A percentile compares a stretch with the other conserved stretches of the same genome.
Evolutionary conservation across 2,329 filamentous ascomycete genomes (phyloP).

Genomic region (Colletotrichum scovillei): DNA sequence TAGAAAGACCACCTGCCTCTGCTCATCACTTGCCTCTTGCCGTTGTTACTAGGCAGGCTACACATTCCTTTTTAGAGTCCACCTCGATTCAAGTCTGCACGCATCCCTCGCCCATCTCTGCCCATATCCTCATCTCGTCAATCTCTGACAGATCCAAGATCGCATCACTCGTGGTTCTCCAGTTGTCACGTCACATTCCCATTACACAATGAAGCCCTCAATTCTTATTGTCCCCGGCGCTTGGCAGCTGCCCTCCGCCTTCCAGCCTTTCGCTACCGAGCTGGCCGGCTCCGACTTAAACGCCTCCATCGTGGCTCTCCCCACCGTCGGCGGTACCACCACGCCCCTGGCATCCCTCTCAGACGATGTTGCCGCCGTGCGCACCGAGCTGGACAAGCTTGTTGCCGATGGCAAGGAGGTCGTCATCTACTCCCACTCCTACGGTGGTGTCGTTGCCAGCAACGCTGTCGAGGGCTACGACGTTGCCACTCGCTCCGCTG

Average conservation of each 20-base stretch:
- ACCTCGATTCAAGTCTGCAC: neutral
- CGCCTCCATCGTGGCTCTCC: conserved; percentile 44
- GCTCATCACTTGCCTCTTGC: neutral
- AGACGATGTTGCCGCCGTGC: conserved; percentile 48
- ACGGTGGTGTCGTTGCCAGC: conserved; percentile 52
- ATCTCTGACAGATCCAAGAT: conserved; percentile 20
- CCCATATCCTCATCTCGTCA: neutral
- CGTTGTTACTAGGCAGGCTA: conserved; percentile 1
- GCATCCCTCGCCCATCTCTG: neutral
- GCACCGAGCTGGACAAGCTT: conserved; percentile 42
- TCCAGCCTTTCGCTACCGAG: conserved; percentile 34
- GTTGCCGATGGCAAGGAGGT: conserved; percentile 51
- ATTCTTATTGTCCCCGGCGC: conserved; percentile 54
- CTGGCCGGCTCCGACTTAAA: conserved; percentile 35
- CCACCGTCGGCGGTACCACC: conserved; percentile 46
- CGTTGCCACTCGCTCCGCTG: conserved; percentile 44
- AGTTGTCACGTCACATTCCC: neutral
- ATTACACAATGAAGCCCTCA: conserved; percentile 35
- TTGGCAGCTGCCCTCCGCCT: conserved; percentile 49
- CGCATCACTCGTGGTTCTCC: neutral
- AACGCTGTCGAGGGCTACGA: conserved; percentile 51
- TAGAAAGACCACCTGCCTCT: conserved; percentile 19
- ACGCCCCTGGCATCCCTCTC: conserved; percentile 39
- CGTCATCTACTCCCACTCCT: conserved; percentile 55
- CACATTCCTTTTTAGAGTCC: conserved; percentile 4